Evolutionary conservation across 129 eudicot genomes (phyloP).

Genomic region (Flaveria brownii): DNA sequence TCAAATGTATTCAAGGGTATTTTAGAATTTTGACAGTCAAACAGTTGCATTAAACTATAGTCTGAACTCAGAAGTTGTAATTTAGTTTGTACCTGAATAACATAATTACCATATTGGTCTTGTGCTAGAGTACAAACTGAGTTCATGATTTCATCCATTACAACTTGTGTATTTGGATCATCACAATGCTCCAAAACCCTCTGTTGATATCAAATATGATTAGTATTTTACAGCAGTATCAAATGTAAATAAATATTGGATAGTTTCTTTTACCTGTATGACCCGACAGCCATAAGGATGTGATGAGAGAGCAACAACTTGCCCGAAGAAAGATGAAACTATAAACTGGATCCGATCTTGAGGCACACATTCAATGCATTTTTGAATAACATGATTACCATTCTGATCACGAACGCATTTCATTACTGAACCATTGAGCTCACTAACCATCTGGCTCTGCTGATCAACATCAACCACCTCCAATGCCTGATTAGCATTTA

Average conservation of each 20-base stretch:
- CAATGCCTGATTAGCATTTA: conserved; percentile 52
- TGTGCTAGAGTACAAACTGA: conserved; percentile 78
- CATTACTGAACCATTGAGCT: conserved; percentile 83
- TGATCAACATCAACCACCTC: conserved; percentile 65
- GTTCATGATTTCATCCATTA: conserved; percentile 88
- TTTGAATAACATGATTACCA: conserved; percentile 91
- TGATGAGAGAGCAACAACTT: conserved; percentile 66
- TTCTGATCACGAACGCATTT: conserved; percentile 92
- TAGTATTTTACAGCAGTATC: neutral
- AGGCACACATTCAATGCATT: conserved; percentile 74
- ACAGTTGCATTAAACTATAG: neutral
- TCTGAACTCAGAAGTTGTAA: neutral
- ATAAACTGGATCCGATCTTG: conserved; percentile 64
- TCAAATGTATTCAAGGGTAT: neutral
- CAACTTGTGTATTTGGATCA: conserved; percentile 68
- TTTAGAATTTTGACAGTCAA: neutral
- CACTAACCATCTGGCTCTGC: conserved; percentile 46
- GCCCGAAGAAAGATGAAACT: conserved; percentile 68
- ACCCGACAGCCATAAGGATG: conserved; percentile 90
- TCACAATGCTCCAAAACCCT: conserved; percentile 89
- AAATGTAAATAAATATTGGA: conserved; percentile 13
- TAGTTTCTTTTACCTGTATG: conserved; percentile 51
- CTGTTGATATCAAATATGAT: conserved; percentile 36
- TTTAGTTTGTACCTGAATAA: conserved; percentile 69
- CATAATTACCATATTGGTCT: conserved; percentile 97